Base-by-base conservation (phyloP, 2,329 filamentous ascomycete species). In the Fusarium multiceps region DNA sequence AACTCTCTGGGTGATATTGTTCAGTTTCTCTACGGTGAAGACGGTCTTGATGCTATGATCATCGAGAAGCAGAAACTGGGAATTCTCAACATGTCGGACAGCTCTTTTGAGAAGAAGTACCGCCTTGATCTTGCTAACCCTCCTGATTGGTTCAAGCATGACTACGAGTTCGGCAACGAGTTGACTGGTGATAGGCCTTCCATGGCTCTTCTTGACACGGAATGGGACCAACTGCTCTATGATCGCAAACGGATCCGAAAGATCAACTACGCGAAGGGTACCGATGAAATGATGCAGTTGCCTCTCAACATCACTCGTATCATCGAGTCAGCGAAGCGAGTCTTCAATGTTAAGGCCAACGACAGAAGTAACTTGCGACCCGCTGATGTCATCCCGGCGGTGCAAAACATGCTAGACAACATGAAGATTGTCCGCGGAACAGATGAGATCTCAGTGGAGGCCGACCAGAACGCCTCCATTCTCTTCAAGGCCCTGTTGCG, bases 1-100 rank as follows among this genome's bases (percentile, higher is more conserved):
- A 99, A 99, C 81, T 99, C 96, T 4, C 86, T 98, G 46, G 96
- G 96, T 47, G 97, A 99, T 75, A 92, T 99, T 68, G 91, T 99
- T 57, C 95, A 99, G 78, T 99, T 99, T 83, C 87, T 98, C 66
- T 99, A 99, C 73, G 96, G 96, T 77, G 96, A 99, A 79, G 97
- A 99, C 80, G 97, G 96, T 76, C 87, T 98, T 10, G 97, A 99
- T 80, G 97, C 93, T 77, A 92, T 92, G 71, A 89, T 91, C 79
- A 98, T 99, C 61, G 96, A 99, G 83, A 93, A 94, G 75, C 97
- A 99, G 80, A 89, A 89, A 57, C 89, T 99, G 69, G 93, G 97
- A 74, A 91, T 93, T 77, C 92, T 98, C 78, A 91, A 90, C 71
- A 90, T 93, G 80, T 93, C 93, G 3, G 86, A 93, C 74, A 84